phyloP scores from a whole-genome alignment of 2,329 filamentous ascomycete species.

The Xylariaceae sp. region DNA sequence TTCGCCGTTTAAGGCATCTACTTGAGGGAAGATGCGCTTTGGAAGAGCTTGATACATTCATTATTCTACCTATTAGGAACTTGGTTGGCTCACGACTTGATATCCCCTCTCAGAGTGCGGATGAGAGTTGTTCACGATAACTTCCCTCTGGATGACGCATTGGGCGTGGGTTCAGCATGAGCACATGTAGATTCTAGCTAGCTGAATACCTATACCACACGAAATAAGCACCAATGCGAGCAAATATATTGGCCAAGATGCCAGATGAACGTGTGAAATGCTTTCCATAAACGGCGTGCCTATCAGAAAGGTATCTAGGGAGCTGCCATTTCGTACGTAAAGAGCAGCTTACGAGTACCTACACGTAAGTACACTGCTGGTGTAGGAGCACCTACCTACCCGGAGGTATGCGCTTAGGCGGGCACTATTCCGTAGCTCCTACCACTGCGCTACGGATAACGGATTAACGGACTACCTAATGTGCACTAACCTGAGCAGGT shows the following conservation, averaged over 20 bases:
- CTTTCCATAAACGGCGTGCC: too few species aligned
- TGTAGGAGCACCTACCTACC: background rate
- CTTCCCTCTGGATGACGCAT: background rate
- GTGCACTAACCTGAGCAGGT: too few species aligned
- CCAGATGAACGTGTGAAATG: too few species aligned
- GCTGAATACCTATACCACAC: too few species aligned
- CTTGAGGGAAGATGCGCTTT: constrained; percentile 21
- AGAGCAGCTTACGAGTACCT: background rate
- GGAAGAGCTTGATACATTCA: constrained; percentile 27
- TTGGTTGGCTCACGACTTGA: background rate
- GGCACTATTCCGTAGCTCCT: background rate
- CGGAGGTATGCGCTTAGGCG: background rate
- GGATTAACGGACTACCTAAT: background rate
- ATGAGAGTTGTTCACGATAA: background rate
- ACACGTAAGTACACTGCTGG: background rate
- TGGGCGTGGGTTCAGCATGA: background rate
- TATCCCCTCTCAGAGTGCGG: background rate
- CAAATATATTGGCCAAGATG: too few species aligned
- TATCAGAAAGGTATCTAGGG: too few species aligned
- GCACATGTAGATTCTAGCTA: background rate
- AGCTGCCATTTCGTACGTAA: too few species aligned
- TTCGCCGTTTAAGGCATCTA: constrained; percentile 19
- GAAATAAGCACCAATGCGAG: too few species aligned
- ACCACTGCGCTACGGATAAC: too few species aligned
- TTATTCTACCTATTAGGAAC: background rate